A percentile compares a stretch with the other conserved stretches of the same genome.
These are phyloP conservation scores for Cerioporus squamosus DNA, from an alignment of 1,284 basidiomycete genomes.

Conservation along the genomic window DNA sequence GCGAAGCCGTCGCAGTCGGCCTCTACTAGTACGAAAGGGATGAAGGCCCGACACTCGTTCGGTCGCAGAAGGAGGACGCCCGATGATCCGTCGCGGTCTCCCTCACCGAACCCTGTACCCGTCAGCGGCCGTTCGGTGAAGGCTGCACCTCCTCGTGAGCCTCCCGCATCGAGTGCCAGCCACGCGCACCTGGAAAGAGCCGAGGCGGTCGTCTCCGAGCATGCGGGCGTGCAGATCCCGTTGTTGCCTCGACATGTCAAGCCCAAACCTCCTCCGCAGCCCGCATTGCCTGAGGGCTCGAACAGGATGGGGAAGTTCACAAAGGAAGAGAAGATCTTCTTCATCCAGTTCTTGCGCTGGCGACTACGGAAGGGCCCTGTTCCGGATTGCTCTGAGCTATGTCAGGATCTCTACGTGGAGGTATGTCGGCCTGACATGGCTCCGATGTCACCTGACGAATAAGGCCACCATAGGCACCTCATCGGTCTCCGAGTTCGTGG, in stretches of 20 bases:
- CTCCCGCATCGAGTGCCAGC: not conserved
- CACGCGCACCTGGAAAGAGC: not conserved
- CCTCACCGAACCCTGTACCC: no score
- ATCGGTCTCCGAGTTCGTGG: conserved; percentile 11
- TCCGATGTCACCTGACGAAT: not conserved
- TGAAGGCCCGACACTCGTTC: no score
- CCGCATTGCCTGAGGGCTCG: not conserved
- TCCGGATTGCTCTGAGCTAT: not conserved
- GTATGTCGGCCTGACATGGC: not conserved
- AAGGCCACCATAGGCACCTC: not conserved
- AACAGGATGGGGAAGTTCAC: conserved; percentile 5
- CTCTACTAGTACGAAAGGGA: no score
- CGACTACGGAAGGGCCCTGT: not conserved
- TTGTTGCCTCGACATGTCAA: not conserved
- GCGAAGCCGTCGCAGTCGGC: no score
- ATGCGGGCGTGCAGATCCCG: conserved; percentile 6
- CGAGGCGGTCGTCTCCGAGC: not conserved
- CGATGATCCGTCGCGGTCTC: no score
- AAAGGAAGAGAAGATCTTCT: conserved; percentile 10
- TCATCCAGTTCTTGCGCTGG: conserved; percentile 19
- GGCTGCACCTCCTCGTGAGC: no score
- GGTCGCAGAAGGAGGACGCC: no score
- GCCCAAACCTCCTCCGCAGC: conserved; percentile 4
- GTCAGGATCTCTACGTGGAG: conserved; percentile 1
- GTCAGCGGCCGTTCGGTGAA: no score